Evolutionary conservation across 2,329 filamentous ascomycete genomes (phyloP), one percentile per base, ranked within the genome.

Genomic region (Massarina eburnea): DNA sequence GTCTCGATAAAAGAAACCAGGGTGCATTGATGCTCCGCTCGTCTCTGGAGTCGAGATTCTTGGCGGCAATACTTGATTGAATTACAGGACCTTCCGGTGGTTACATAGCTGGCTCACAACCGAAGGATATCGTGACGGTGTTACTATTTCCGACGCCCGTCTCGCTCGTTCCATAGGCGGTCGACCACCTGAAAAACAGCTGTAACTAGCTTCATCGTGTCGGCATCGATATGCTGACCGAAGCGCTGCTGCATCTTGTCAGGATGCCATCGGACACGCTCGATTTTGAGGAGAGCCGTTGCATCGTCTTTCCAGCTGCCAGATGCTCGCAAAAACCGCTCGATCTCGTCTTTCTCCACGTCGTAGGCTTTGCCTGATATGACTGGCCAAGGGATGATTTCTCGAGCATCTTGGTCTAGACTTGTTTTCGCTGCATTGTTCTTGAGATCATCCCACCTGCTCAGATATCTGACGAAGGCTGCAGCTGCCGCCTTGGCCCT

Each of bases 231-330:
- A 12, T 78, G 76, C 48, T 82, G 74, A 3, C 90, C 89, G 49
- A 95, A 85, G 42, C 84, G 82, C 73, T 96, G 94, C 75, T 96
- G 90, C 45, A 97, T 88, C 76, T 97, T 99, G 73, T 99, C 94
- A 3, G 94, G 94, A 74, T 99, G 94, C 94, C 94, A 99, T 14
- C 91, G 80, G 15, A 97, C 85, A 41, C 94, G 83, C 74, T 99
- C 94, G 4, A 83, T 75, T 71, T 95, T 96, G 41, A 97, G 76
- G 4, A 80, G 67, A 35, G 78, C 74, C 12, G 71, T 43, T 17
- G 81, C 44, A 46, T 75, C 71, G 5, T 63, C 55, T 15, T 53
- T 57, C 58, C 64, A 64, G 8, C 51, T 47, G 6, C 76, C 76
- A n/a, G 77, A 78, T 61, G 78, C 73, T 1, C 81, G 74, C 59